Conservation (phyloP, 208 protist species). For the Hexamita inflata region DNA sequence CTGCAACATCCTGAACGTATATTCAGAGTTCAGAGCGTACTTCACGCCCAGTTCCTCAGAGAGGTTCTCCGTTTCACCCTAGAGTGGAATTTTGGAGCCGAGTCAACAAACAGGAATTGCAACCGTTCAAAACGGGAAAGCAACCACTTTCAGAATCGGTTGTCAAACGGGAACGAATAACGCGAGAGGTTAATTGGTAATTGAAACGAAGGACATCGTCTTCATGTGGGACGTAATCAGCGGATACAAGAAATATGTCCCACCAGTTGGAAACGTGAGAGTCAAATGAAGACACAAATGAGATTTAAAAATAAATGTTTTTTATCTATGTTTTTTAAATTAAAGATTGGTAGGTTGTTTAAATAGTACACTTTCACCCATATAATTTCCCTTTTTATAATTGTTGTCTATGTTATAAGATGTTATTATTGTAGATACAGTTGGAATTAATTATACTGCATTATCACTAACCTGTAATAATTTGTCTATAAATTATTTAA, state of each 20-base stretch:
- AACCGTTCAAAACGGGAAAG: background rate
- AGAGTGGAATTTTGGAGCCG: slow-evolving; percentile 12
- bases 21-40: slow-evolving; percentile 17
- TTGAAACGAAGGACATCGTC: slow-evolving; percentile 22
- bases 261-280: too few species aligned
- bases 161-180: background rate
- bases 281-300: too few species aligned
- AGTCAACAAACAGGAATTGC: background rate
- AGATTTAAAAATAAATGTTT: too few species aligned
- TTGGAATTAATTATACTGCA: too few species aligned
- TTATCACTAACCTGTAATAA: too few species aligned
- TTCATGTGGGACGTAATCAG: slow-evolving; percentile 25
- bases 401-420: too few species aligned
- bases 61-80: background rate
- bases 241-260: slow-evolving; percentile 26
- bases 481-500: too few species aligned
- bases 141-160: background rate
- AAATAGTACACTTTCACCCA: too few species aligned
- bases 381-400: too few species aligned
- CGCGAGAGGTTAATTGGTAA: background rate
- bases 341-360: too few species aligned
- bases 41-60: slow-evolving; percentile 20
- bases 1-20: slow-evolving; percentile 21
- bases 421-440: too few species aligned
- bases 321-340: too few species aligned